A percentile compares a stretch with the other conserved stretches of the same genome.
Evolutionary conservation across 306 rosid species (phyloP).

Genomic region (Lagenaria siceraria): DNA sequence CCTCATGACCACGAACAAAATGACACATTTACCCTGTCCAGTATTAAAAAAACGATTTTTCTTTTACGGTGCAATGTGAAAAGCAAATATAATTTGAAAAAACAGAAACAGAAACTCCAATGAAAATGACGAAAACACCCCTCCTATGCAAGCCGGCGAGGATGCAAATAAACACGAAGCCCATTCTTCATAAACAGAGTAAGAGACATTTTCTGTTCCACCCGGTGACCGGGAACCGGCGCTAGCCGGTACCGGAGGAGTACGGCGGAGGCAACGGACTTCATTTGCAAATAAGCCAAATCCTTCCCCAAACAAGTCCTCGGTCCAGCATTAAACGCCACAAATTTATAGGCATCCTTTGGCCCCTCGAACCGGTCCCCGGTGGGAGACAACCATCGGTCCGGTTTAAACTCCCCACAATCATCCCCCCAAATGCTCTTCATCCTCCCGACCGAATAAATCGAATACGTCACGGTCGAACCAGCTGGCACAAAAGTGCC

Average conservation of each 20-base stretch:
- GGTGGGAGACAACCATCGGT: conserved; percentile 52
- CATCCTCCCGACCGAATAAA: conserved; percentile 80
- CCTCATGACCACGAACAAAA: neutral
- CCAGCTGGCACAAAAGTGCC: conserved; percentile 77
- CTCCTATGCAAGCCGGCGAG: conserved; percentile 42
- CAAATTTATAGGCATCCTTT: conserved; percentile 54
- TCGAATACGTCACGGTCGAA: conserved; percentile 90
- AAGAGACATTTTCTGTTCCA: conserved; percentile 88
- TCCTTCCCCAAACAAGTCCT: conserved; percentile 92
- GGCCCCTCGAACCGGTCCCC: conserved; percentile 74
- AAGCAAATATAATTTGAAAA: neutral
- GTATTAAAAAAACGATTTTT: neutral
- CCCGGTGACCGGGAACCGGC: conserved; percentile 65
- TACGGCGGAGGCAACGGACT: conserved; percentile 80
- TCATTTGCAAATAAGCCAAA: conserved; percentile 92
- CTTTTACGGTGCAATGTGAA: neutral
- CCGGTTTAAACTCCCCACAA: conserved; percentile 86
- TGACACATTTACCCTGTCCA: conserved; percentile 17
- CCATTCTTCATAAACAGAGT: conserved; percentile 85
- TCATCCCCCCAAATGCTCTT: conserved; percentile 92
- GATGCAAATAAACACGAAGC: conserved; percentile 44
- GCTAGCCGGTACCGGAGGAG: conserved; percentile 63
- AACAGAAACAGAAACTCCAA: neutral
- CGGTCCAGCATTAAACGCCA: conserved; percentile 92
- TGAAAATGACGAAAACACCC: conserved; percentile 20